phyloP scores from a whole-genome alignment of 345 rosid genomes.

The Brassica carinata region DNA sequence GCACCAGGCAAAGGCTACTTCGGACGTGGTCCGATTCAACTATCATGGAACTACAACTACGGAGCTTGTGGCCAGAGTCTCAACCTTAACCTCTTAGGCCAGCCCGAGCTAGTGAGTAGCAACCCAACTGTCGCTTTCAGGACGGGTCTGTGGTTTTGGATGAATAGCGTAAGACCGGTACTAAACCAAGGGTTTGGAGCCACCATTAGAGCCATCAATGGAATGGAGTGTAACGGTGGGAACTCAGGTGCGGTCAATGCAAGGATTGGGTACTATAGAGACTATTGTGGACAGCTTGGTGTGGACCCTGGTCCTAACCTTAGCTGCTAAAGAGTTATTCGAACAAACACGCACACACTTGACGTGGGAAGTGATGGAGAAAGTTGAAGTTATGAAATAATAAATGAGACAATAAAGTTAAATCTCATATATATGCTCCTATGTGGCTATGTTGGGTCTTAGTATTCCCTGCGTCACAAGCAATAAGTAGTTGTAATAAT shows the following conservation, averaged over 20 bases:
- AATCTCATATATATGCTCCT: not conserved
- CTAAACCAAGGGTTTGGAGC: slow-evolving; percentile 55
- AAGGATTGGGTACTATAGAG: slow-evolving; percentile 42
- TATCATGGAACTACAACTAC: slow-evolving; percentile 62
- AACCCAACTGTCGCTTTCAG: slow-evolving; percentile 48
- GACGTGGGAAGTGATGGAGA: not conserved
- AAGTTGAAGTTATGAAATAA: not conserved
- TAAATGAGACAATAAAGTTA: not conserved
- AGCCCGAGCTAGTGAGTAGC: slow-evolving; percentile 50
- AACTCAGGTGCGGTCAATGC: slow-evolving; percentile 40
- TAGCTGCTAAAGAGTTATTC: slow-evolving; percentile 32
- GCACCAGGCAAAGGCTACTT: slow-evolving; percentile 44
- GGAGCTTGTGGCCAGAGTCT: slow-evolving; percentile 50
- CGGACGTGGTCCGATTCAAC: slow-evolving; percentile 62
- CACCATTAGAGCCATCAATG: slow-evolving; percentile 54
- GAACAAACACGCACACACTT: not conserved
- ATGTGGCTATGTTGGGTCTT: not conserved
- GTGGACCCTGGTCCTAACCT: slow-evolving; percentile 39
- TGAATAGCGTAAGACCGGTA: slow-evolving; percentile 46
- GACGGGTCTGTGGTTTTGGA: slow-evolving; percentile 64
- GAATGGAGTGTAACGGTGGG: slow-evolving; percentile 51
- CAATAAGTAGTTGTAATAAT: not conserved
- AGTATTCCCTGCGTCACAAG: not conserved
- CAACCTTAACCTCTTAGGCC: slow-evolving; percentile 37
- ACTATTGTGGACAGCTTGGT: slow-evolving; percentile 48